Conservation (phyloP, 148 eudicot genomes). For the Vaccinium darrowii region DNA sequence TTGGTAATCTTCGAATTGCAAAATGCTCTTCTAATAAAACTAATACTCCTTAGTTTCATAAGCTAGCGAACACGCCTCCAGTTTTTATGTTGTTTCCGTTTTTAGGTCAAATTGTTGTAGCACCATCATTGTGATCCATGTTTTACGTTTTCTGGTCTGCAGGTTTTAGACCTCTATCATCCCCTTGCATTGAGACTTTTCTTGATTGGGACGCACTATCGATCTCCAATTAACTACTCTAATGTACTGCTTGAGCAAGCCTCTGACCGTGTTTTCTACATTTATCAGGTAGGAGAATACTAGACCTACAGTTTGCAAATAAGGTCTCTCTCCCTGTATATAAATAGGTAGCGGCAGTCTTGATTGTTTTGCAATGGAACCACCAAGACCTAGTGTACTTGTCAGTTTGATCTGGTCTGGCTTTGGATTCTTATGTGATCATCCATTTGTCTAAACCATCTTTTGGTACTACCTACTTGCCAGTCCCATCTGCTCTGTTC, state of each 20-base stretch:
- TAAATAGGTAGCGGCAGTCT: too few species aligned
- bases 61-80: background rate
- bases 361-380: background rate
- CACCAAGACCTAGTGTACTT: background rate
- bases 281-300: conserved; percentile 66
- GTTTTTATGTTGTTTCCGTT: background rate
- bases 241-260: conserved; percentile 75
- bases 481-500: background rate
- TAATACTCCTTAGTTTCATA: background rate
- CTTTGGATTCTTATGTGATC: background rate
- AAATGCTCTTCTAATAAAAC: background rate
- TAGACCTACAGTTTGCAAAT: background rate
- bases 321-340: background rate
- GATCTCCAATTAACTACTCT: conserved; percentile 92
- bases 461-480: background rate
- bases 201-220: conserved; percentile 83
- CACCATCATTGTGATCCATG: background rate
- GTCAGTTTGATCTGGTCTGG: background rate
- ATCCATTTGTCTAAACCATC: background rate
- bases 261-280: conserved; percentile 84
- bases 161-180: conserved; percentile 88
- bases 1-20: background rate
- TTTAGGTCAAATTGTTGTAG: background rate
- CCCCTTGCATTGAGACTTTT: conserved; percentile 93
- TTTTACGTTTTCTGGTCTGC: conserved; percentile 16